Conservation (phyloP, 2,329 filamentous ascomycete genomes). For the Aspergillus udagawae region DNA sequence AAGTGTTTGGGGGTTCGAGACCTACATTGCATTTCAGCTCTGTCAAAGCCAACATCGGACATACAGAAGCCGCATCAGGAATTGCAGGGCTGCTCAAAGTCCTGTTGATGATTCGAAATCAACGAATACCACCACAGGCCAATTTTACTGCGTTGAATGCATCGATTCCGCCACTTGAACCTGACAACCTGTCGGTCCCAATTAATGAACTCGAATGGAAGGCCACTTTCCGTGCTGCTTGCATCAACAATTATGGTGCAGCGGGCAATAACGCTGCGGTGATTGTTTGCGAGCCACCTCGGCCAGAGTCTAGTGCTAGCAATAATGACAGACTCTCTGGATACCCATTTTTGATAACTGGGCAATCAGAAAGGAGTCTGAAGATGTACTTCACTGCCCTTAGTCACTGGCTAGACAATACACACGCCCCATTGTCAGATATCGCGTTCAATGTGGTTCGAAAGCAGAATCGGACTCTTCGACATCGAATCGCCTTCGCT, state of each 20-base stretch:
- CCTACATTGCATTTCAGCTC: slow-evolving; percentile 10
- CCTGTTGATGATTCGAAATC: slow-evolving; percentile 12
- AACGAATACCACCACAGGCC: slow-evolving; percentile 4
- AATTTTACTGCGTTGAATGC: slow-evolving; percentile 1
- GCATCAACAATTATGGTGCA: slow-evolving; percentile 9
- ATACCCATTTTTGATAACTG: not conserved
- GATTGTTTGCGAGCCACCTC: not conserved
- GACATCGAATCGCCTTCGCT: not conserved
- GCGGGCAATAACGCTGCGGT: slow-evolving; percentile 5
- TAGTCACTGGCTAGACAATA: not conserved
- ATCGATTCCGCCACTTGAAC: not conserved
- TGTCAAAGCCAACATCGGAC: slow-evolving; percentile 27
- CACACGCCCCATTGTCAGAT: not conserved
- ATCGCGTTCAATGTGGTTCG: not conserved
- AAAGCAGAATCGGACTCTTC: not conserved
- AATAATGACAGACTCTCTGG: not conserved
- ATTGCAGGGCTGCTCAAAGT: slow-evolving; percentile 20
- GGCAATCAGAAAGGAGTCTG: not conserved
- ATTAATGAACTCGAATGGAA: not conserved
- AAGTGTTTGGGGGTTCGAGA: not conserved
- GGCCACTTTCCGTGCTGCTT: not conserved
- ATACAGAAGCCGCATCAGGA: slow-evolving; percentile 24
- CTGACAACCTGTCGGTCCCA: not conserved
- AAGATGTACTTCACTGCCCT: not conserved
- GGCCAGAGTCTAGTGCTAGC: not conserved